Base-by-base conservation (phyloP, 192 early-diverging fungal genomes). In the Coemansia erecta region DNA sequence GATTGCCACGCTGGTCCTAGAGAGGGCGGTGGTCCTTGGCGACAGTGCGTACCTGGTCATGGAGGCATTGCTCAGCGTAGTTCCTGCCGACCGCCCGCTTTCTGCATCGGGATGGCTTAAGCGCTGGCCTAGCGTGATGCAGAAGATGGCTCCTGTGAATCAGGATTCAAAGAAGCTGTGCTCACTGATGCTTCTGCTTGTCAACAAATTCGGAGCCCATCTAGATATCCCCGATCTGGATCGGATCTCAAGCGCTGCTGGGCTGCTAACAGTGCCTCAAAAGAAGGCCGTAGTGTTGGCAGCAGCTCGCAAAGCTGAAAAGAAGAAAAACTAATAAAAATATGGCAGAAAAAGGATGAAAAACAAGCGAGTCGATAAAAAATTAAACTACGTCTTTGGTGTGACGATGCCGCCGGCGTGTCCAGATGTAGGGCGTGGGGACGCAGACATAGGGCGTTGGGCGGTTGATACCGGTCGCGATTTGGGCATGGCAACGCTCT, bases 191-290 rank as follows among this genome's bases (percentile, higher is more conserved):
- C 59, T 78, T 3, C 70, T 65, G 17, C 65, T 72, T 46, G 66
- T 72, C 21, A 78, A 78, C 55, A 72, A 63, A 33, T 72, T 78
- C 33, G 75, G 75, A 22, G 13, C 46, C 15, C 33, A 33, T 10
- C 49, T 72, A 24, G 61, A 54, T 9, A 24, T 24, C 0, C 14
- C 19, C 3, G 65, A 64, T 5, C 55, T 72, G 39, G 65, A 68
- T 4, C 57, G 50, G 13, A 44, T 72, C 15, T 58, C 62, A 11
- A 41, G 37, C n/a, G 59, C 63, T 21, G 75, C 69, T 3, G 56
- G 33, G 17, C 21, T 61, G 7, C 62, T 78, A 14, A 56, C 19
- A 19, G 60, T 59, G 15, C 63, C 75, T 11, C 70, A 72, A 1
- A 78, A 69, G 18, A 64, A 58, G 18, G 65, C 75, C 2, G 60